These are phyloP conservation scores for Flaveria robusta DNA, from an alignment of 129 eudicot species.

Conservation along the genomic window DNA sequence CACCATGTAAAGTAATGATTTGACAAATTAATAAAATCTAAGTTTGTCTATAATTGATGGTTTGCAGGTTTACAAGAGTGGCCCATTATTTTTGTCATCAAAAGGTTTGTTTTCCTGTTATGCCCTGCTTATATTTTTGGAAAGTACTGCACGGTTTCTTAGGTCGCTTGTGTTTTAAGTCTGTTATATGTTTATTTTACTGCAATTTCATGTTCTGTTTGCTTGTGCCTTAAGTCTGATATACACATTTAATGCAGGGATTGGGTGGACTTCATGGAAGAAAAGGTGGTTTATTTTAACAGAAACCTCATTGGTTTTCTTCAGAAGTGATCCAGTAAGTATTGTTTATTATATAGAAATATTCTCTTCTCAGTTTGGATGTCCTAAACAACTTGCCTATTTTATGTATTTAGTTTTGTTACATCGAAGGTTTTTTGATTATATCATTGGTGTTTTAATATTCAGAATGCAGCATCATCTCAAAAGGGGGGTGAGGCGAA, in stretches of 20 bases:
- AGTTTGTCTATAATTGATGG: slow-evolving; percentile 17
- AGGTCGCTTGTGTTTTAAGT: neutral
- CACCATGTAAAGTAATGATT: neutral
- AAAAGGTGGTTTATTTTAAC: slow-evolving; percentile 93
- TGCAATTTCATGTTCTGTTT: neutral
- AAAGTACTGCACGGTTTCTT: neutral
- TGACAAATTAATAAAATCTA: neutral
- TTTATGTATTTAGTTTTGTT: no score
- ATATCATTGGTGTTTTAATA: slow-evolving; percentile 2
- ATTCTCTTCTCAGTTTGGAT: neutral
- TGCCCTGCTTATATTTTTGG: neutral
- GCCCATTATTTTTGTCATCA: slow-evolving; percentile 80
- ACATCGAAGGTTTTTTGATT: neutral
- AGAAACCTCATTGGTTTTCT: slow-evolving; percentile 86
- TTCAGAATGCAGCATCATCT: slow-evolving; percentile 71
- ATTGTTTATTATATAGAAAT: neutral
- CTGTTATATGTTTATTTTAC: neutral
- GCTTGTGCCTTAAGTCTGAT: neutral
- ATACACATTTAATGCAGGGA: slow-evolving; percentile 52
- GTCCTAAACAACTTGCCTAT: no score
- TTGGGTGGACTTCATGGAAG: slow-evolving; percentile 99
- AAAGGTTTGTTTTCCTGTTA: slow-evolving; percentile 54
- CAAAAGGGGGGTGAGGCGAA: slow-evolving; percentile 82
- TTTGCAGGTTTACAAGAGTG: slow-evolving; percentile 89
- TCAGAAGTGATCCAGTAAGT: slow-evolving; percentile 92